Evolutionary conservation across 805 yeast species (phyloP).

Genomic region (Wickerhamiella shivajii): DNA sequence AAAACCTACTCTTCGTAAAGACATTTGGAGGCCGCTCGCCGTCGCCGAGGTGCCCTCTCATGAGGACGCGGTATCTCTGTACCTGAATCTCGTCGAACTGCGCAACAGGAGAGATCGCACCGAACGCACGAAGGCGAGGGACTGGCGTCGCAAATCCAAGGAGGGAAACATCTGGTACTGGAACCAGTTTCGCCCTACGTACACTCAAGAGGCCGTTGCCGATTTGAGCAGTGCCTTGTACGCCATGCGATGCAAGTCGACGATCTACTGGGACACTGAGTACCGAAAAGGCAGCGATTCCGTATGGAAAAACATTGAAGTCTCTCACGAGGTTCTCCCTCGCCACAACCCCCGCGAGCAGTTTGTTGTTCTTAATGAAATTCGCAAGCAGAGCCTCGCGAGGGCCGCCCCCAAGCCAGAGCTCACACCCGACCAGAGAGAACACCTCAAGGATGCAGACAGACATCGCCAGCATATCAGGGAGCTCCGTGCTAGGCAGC

Average conservation of each 20-base stretch:
- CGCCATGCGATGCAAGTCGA: slow-evolving; percentile 34
- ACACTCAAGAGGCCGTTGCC: slow-evolving; percentile 81
- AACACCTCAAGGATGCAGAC: slow-evolving; percentile 5
- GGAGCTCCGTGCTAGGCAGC: slow-evolving; percentile 10
- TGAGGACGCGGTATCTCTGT: slow-evolving; percentile 55
- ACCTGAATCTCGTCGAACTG: slow-evolving; percentile 57
- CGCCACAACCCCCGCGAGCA: slow-evolving; percentile 50
- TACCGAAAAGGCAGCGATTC: slow-evolving; percentile 77
- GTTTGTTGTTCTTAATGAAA: slow-evolving; percentile 45
- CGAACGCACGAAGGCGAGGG: slow-evolving; percentile 42
- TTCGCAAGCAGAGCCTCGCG: slow-evolving; percentile 13
- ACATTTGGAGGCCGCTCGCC: slow-evolving; percentile 83
- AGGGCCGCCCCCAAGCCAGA: slow-evolving; percentile 8
- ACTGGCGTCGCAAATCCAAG: slow-evolving; percentile 53
- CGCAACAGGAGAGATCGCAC: slow-evolving; percentile 57
- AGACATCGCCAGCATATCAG: slow-evolving; percentile 6
- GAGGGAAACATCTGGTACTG: slow-evolving; percentile 76
- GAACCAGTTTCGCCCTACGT: slow-evolving; percentile 81
- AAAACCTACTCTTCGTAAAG: slow-evolving; percentile 65
- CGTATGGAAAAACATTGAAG: slow-evolving; percentile 49
- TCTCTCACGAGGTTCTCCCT: slow-evolving; percentile 45
- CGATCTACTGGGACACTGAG: slow-evolving; percentile 65
- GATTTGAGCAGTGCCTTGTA: slow-evolving; percentile 63
- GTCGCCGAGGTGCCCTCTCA: slow-evolving; percentile 34
- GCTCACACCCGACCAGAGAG: slow-evolving; percentile 8